Conservation (phyloP, 225 moss, liverwort and hornwort species). For the Takakia lepidozioides region DNA sequence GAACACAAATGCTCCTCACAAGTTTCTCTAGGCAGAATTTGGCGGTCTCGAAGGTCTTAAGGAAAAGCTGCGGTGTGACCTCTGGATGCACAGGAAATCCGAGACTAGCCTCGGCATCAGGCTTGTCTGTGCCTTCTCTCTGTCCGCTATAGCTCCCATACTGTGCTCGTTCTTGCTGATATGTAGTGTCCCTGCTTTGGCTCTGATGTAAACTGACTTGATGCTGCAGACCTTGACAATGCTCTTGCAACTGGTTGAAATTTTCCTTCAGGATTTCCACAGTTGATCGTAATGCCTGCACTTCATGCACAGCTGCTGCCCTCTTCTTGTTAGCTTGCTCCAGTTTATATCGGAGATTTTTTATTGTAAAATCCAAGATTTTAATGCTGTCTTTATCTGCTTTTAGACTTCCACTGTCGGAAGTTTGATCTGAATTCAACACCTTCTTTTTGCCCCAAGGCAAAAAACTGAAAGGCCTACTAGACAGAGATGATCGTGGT, state of each 20-base stretch:
- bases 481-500: constrained; percentile 12
- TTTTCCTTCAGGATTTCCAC: constrained; percentile 30
- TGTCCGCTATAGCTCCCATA: constrained; percentile 17
- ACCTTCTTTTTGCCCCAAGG: constrained; percentile 37
- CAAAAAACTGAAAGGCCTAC: constrained; percentile 31
- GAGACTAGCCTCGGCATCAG: not conserved
- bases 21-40: constrained; percentile 19
- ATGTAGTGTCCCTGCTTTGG: not conserved
- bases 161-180: constrained; percentile 31
- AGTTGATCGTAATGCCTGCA: constrained; percentile 7
- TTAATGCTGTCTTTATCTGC: constrained; percentile 22
- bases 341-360: constrained; percentile 28
- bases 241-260: constrained; percentile 29
- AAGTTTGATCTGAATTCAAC: not conserved
- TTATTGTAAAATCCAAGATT: constrained; percentile 18
- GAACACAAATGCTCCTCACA: constrained; percentile 31
- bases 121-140: constrained; percentile 5
- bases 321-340: constrained; percentile 28
- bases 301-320: constrained; percentile 23
- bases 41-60: constrained; percentile 17
- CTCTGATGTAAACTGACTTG: constrained; percentile 17
- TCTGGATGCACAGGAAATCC: too few relatives aligned
- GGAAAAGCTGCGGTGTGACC: constrained; percentile 33
- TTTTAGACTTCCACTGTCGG: constrained; percentile 7
- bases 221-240: constrained; percentile 36